A percentile compares a stretch with the other conserved stretches of the same genome.
Evolutionary conservation across 768 basidiomycete genomes (phyloP).

Genomic region (Mycena chlorophos): DNA sequence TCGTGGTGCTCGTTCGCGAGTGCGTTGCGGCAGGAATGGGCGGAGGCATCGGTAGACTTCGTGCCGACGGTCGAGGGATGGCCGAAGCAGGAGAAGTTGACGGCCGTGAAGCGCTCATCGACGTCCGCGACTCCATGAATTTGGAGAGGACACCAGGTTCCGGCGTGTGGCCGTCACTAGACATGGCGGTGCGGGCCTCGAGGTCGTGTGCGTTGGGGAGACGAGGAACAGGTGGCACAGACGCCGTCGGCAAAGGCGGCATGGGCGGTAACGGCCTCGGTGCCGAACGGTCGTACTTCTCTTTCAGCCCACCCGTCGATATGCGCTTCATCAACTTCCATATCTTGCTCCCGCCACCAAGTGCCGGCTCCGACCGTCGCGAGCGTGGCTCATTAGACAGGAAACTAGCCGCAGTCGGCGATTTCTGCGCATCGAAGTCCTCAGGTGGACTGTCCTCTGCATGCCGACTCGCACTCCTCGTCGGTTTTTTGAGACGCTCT

Average conservation of each 20-base stretch:
- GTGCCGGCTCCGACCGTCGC: conserved; percentile 23
- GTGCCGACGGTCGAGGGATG: conserved; percentile 12
- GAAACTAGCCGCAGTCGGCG: conserved; percentile 7
- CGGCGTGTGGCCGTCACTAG: conserved; percentile 19
- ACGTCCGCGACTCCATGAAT: conserved; percentile 27
- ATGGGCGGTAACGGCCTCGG: conserved; percentile 14
- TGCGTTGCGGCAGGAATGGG: conserved; percentile 17
- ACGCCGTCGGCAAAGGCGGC: conserved; percentile 14
- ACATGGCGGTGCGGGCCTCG: conserved; percentile 15
- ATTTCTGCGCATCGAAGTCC: neutral
- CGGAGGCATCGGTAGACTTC: conserved; percentile 17
- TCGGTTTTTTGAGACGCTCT: conserved; percentile 8
- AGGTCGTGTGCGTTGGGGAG: conserved; percentile 46
- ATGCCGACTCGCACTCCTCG: conserved; percentile 11
- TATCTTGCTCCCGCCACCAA: conserved; percentile 44
- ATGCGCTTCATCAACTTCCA: conserved; percentile 75
- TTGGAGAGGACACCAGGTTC: conserved; percentile 20
- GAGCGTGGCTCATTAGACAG: conserved; percentile 21
- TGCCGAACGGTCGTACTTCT: conserved; percentile 40
- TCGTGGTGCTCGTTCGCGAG: conserved; percentile 47
- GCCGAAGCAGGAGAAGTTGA: conserved; percentile 11
- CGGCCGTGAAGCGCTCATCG: conserved; percentile 18
- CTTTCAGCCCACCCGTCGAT: conserved; percentile 62
- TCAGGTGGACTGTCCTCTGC: conserved; percentile 6
- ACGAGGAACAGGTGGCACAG: conserved; percentile 16